Conservation (phyloP, 2,329 filamentous ascomycete genomes). For the Incumbomyces lentus region DNA sequence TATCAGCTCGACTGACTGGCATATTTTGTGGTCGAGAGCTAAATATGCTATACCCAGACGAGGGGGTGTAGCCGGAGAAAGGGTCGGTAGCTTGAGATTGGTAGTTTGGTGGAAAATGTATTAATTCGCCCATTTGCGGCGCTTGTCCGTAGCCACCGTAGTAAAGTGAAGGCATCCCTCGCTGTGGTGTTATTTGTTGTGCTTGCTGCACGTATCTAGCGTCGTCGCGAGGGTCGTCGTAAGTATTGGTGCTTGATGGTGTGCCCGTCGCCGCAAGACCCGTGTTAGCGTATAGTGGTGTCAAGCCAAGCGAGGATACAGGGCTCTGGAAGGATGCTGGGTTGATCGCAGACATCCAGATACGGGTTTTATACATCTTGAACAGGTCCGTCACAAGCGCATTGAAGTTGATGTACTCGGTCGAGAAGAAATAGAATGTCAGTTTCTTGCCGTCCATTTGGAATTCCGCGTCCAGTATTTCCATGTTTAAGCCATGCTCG, state of each 20-base stretch:
- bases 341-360: conserved; percentile 99
- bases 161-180: conserved; percentile 4
- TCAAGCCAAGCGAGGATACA: conserved; percentile 50
- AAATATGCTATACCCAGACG: not conserved
- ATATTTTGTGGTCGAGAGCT: conserved; percentile 3
- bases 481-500: conserved; percentile 92
- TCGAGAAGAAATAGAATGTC: conserved; percentile 98
- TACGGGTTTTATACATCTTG: conserved; percentile 98
- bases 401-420: conserved; percentile 96
- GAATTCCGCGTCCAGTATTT: conserved; percentile 96
- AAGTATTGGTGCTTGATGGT: not conserved
- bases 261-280: not conserved
- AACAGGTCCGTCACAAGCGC: conserved; percentile 93
- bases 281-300: conserved; percentile 34
- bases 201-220: conserved; percentile 1
- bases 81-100: conserved; percentile 1
- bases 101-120: not conserved
- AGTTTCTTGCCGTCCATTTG: conserved; percentile 99
- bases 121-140: not conserved
- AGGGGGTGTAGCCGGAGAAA: conserved; percentile 1
- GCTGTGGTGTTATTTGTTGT: not conserved
- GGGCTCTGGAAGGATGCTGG: conserved; percentile 86
- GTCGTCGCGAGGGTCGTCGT: conserved; percentile 1
- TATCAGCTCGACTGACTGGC: not conserved
- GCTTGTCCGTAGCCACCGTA: conserved; percentile 6